Base-by-base conservation (phyloP, 805 yeast genomes). In the Candida namnaoensis region DNA sequence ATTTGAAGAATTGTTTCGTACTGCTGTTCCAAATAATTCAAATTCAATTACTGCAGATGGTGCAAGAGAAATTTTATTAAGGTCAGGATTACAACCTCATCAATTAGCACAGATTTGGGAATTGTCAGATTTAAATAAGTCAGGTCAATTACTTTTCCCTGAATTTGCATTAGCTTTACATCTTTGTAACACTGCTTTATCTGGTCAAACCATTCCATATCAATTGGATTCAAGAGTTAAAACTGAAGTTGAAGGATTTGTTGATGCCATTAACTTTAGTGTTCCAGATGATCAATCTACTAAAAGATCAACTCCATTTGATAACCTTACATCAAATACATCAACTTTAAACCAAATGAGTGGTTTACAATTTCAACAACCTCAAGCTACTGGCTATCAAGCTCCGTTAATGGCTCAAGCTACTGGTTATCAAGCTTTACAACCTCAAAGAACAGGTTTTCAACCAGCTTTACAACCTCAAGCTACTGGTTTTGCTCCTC, bases 131-230 rank as follows among this genome's bases (percentile, higher is more conserved):
- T 84, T 95, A 2, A 84, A 81, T 52, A 82, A 77, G 53, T 80
- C 93, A 12, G 98, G 98, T 2, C 73, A 78, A 41, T 72, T 91
- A 43, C 64, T 91, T 49, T 91, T 90, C 56, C 98, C 98, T 1
- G 97, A 91, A 59, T 91, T 91, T 68, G 95, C 95, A 13, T 69
- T 91, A 49, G 88, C 96, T 14, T 78, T 91, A 70, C 91, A 88
- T 60, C 69, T 91, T 51, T 88, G 95, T 57, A 83, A 85, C 51
- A 63, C 78, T 54, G 83, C 82, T 0, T 69, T 86, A 50, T 78
- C 76, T 51, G 95, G 96, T 33, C 88, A 85, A 50, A 67, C 80
- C 8, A 68, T 90, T 45, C 97, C 98, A 3, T 68, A 67, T 36
- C 71, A 68, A 35, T 64, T 91, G 49, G 96, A 95, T 28, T 72